These are phyloP conservation scores for Cladosporium sp. DNA, from an alignment of 2,329 filamentous ascomycete genomes.

Conservation along the genomic window DNA sequence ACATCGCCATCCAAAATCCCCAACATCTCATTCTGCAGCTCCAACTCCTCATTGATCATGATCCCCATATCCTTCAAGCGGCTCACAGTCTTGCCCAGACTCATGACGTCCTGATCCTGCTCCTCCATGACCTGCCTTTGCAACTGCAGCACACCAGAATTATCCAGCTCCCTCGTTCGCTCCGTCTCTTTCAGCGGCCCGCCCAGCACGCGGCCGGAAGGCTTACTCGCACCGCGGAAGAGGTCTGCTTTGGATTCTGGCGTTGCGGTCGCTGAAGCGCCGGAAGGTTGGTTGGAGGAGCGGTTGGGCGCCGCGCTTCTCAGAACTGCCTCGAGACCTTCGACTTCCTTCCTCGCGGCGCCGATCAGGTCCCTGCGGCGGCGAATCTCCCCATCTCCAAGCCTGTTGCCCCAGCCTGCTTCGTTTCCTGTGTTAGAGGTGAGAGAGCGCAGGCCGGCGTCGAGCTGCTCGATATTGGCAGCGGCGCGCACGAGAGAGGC, in stretches of 20 bases:
- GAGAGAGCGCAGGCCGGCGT: constrained; percentile 56
- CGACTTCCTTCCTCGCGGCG: constrained; percentile 67
- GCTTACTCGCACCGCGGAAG: constrained; percentile 31
- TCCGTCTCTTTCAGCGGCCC: constrained; percentile 68
- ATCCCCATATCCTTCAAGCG: constrained; percentile 75
- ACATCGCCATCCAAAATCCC: constrained; percentile 63
- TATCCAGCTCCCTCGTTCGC: constrained; percentile 71
- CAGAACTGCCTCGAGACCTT: constrained; percentile 70
- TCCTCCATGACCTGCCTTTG: constrained; percentile 70
- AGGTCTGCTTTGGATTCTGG: constrained; percentile 34
- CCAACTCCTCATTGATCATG: constrained; percentile 69
- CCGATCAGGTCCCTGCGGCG: constrained; percentile 67
- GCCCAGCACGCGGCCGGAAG: constrained; percentile 62
- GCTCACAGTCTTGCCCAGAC: constrained; percentile 64
- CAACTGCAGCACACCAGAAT: constrained; percentile 67
- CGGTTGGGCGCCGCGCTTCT: constrained; percentile 41
- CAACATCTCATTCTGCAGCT: constrained; percentile 67
- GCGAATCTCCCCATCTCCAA: constrained; percentile 72
- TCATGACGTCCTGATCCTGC: constrained; percentile 69
- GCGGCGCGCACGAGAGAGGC: constrained; percentile 66
- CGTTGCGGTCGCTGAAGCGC: constrained; percentile 31
- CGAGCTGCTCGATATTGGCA: constrained; percentile 58
- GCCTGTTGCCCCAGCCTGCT: constrained; percentile 38
- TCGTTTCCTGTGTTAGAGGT: constrained; percentile 26
- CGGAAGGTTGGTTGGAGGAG: constrained; percentile 3